Conservation (phyloP, 2,329 filamentous ascomycete species). For the Claviceps pusilla region DNA sequence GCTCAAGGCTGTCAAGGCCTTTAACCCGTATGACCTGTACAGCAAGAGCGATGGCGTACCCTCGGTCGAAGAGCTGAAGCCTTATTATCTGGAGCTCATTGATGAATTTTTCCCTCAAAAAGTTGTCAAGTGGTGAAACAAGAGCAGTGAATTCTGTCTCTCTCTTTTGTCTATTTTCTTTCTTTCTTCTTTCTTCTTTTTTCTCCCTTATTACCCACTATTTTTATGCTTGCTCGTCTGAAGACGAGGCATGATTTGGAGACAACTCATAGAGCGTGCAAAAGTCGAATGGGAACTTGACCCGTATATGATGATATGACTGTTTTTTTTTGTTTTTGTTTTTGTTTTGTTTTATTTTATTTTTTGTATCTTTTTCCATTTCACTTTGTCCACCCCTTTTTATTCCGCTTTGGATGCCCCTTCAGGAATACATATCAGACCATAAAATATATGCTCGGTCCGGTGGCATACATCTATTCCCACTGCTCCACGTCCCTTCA, state of each 20-base stretch:
- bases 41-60: constrained; percentile 79
- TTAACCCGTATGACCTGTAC: constrained; percentile 86
- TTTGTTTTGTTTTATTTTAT: too few relatives aligned
- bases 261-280: background rate
- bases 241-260: background rate
- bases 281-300: background rate
- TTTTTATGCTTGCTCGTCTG: background rate
- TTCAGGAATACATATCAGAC: too few relatives aligned
- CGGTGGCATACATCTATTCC: too few relatives aligned
- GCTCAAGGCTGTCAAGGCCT: constrained; percentile 66
- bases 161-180: background rate
- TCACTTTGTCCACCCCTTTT: too few relatives aligned
- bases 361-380: too few relatives aligned
- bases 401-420: too few relatives aligned
- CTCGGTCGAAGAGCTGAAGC: constrained; percentile 59
- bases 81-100: constrained; percentile 29
- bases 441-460: too few relatives aligned
- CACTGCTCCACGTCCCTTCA: too few relatives aligned
- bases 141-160: background rate
- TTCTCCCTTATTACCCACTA: background rate
- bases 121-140: constrained; percentile 23
- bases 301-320: background rate
- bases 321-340: background rate
- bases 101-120: constrained; percentile 27
- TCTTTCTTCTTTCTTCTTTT: background rate